phyloP scores from a whole-genome alignment of 768 basidiomycete genomes.

The Collybiopsis luxurians region DNA sequence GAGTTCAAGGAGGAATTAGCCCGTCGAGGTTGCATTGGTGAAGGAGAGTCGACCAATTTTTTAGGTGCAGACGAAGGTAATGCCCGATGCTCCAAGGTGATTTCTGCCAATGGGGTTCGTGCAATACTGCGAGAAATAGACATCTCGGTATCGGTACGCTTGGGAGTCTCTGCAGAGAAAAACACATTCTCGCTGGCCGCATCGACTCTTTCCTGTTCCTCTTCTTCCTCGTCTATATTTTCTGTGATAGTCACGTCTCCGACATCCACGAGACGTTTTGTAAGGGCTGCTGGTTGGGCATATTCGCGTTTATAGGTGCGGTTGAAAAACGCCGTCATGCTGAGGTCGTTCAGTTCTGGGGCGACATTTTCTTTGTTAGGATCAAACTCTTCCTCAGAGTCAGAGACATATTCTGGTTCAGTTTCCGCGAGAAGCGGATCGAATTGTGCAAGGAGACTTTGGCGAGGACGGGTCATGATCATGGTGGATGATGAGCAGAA shows the following conservation, averaged over 20 bases:
- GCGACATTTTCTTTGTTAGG: slow-evolving; percentile 48
- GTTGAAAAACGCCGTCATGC: slow-evolving; percentile 36
- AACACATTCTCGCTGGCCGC: slow-evolving; percentile 32
- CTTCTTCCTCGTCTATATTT: slow-evolving; percentile 17
- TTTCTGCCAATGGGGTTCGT: slow-evolving; percentile 9
- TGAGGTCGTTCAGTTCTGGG: slow-evolving; percentile 20
- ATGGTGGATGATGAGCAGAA: slow-evolving; percentile 25
- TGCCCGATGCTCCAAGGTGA: background rate
- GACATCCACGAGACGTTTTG: slow-evolving; percentile 45
- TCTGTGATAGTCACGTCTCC: slow-evolving; percentile 47
- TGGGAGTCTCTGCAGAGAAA: slow-evolving; percentile 15
- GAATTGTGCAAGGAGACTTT: slow-evolving; percentile 48
- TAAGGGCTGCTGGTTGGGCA: slow-evolving; percentile 26
- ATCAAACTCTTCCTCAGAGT: slow-evolving; percentile 19
- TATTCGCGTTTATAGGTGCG: slow-evolving; percentile 23
- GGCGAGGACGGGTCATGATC: slow-evolving; percentile 36
- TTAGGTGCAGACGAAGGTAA: slow-evolving; percentile 13
- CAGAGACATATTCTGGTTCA: slow-evolving; percentile 17
- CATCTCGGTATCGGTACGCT: background rate
- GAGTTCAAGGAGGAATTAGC: slow-evolving; percentile 9
- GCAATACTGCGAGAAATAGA: background rate
- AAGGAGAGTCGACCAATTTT: slow-evolving; percentile 17
- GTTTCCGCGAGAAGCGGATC: slow-evolving; percentile 40
- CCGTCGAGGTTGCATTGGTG: slow-evolving; percentile 15
- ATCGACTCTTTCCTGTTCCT: slow-evolving; percentile 14